Percentiles rank a stretch among this genome's conserved stretches.
Conservation (phyloP, 805 yeast species). For the Torulaspora delbrueckii region DNA sequence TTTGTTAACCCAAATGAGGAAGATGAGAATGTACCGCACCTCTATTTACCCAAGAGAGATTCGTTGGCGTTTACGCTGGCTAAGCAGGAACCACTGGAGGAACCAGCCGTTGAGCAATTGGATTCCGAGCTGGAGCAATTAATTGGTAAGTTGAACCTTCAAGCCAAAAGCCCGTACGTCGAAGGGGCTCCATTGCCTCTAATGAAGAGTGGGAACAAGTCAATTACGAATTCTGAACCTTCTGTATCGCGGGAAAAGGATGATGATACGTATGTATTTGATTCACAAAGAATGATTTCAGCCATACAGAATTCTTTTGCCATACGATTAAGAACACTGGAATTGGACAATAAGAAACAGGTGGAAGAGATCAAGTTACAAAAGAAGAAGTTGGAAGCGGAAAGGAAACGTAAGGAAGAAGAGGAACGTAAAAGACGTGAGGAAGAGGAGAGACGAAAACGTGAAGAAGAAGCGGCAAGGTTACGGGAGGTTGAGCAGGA, state of each 20-base stretch:
- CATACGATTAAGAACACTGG: slow-evolving; percentile 9
- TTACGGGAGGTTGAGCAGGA: slow-evolving; percentile 18
- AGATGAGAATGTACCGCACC: slow-evolving; percentile 20
- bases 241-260: neutral
- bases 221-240: neutral
- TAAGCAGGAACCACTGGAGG: neutral
- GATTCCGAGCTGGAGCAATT: slow-evolving; percentile 17
- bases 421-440: slow-evolving; percentile 16
- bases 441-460: slow-evolving; percentile 13
- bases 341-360: slow-evolving; percentile 10
- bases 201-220: neutral
- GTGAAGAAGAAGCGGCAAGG: slow-evolving; percentile 15
- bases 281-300: slow-evolving; percentile 2
- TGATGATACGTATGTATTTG: neutral
- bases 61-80: neutral
- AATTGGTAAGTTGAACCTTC: slow-evolving; percentile 15
- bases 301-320: slow-evolving; percentile 12
- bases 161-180: slow-evolving; percentile 15
- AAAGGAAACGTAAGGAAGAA: slow-evolving; percentile 15
- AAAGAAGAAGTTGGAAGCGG: slow-evolving; percentile 14
- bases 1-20: slow-evolving; percentile 14
- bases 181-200: neutral
- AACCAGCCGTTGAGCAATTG: slow-evolving; percentile 2
- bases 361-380: slow-evolving; percentile 9
- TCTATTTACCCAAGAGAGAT: slow-evolving; percentile 14